Conservation (phyloP, 768 basidiomycete genomes). For the Suillus tomentosus region DNA sequence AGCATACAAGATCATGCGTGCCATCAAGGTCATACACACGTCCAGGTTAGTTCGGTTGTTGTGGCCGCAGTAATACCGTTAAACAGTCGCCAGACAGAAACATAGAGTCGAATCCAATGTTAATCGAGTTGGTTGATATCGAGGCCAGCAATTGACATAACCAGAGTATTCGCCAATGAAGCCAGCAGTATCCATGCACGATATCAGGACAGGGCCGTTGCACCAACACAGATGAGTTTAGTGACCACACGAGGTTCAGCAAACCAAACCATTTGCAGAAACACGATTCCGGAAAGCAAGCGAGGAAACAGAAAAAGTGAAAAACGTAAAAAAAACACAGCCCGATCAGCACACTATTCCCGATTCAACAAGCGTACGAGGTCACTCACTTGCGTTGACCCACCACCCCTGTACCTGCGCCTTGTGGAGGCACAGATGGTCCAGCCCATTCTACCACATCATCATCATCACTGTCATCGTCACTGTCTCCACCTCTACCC, state of each 20-base stretch:
- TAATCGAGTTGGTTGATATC: not conserved
- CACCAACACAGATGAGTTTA: not conserved
- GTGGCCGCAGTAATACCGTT: not conserved
- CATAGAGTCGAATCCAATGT: not conserved
- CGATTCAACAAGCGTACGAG: not conserved
- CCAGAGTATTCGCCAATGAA: not conserved
- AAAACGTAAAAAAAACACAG: not conserved
- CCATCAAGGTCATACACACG: not conserved
- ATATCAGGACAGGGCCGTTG: not conserved
- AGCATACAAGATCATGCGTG: not conserved
- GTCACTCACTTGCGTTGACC: conserved; percentile 12
- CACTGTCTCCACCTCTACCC: conserved; percentile 20
- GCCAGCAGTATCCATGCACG: not conserved
- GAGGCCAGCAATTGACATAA: not conserved
- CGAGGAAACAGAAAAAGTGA: not conserved
- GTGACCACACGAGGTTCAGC: not conserved
- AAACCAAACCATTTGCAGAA: not conserved
- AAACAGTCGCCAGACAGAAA: not conserved
- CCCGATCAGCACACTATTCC: conserved; percentile 7
- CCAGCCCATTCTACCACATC: conserved; percentile 28
- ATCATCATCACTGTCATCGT: conserved; percentile 34
- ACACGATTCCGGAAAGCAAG: not conserved
- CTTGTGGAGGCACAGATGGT: conserved; percentile 5
- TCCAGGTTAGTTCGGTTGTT: not conserved
- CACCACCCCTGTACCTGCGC: not conserved